Evolutionary conservation across 2,329 filamentous ascomycete species (phyloP).

Genomic region (Pseudogymnoascus sp.): DNA sequence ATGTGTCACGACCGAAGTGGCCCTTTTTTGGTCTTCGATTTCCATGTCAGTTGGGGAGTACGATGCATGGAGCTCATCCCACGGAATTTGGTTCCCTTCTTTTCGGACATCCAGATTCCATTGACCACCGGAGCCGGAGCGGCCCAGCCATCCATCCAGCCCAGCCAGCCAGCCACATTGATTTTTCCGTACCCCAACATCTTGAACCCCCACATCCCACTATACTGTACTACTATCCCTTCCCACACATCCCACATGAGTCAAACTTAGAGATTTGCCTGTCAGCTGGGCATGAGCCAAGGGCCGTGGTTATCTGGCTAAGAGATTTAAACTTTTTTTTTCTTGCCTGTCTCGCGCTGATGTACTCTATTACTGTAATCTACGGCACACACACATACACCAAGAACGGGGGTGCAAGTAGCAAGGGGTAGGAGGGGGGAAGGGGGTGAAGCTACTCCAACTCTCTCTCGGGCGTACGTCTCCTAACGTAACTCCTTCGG

Average conservation of each 20-base stretch:
- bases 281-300: not conserved
- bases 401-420: too few species aligned
- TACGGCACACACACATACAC: not conserved
- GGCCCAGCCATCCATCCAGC: not conserved
- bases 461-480: not conserved
- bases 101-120: not conserved
- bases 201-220: not conserved
- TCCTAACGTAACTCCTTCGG: not conserved
- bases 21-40: not conserved
- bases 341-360: not conserved
- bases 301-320: not conserved
- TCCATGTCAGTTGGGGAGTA: not conserved
- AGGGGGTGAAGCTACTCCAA: not conserved
- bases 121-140: not conserved
- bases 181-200: not conserved
- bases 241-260: not conserved
- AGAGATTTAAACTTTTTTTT: not conserved
- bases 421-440: not conserved
- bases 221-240: too few species aligned
- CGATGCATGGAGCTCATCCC: not conserved
- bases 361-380: too few species aligned
- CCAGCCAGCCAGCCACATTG: not conserved
- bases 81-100: not conserved
- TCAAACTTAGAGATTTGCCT: not conserved
- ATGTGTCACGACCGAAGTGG: not conserved